phyloP scores from a whole-genome alignment of 116 monocot genomes.

The Trichopus zeylanicus region DNA sequence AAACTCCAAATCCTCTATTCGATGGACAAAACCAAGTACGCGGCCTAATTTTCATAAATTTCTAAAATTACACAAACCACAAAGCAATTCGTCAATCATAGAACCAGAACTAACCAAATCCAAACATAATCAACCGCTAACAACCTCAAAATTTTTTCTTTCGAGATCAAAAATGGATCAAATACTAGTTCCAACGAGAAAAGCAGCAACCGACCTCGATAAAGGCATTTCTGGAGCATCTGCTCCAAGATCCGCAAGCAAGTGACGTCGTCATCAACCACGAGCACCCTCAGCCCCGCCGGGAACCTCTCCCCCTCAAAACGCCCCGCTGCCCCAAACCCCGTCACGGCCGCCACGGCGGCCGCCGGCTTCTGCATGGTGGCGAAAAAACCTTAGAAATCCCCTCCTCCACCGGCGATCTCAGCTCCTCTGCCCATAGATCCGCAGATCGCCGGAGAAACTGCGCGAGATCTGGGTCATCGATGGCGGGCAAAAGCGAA shows the following conservation, averaged over 20 bases:
- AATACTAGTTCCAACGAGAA: no score
- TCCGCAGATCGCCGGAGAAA: not conserved
- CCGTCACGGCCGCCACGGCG: conserved; percentile 8
- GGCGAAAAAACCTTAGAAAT: not conserved
- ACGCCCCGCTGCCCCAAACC: conserved; percentile 2
- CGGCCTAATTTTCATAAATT: not conserved
- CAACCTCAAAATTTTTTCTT: not conserved
- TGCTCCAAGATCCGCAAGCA: conserved; percentile 39
- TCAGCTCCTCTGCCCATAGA: not conserved
- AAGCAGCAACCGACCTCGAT: conserved; percentile 21
- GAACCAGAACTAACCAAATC: not conserved
- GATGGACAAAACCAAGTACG: no score
- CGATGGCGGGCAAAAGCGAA: not conserved
- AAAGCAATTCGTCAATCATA: no score
- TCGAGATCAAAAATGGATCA: no score
- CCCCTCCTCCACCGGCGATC: not conserved
- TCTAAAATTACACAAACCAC: not conserved
- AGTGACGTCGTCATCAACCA: conserved; percentile 57
- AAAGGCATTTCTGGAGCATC: conserved; percentile 52
- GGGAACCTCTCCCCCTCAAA: conserved; percentile 37
- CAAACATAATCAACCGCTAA: not conserved
- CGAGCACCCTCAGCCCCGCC: conserved; percentile 54
- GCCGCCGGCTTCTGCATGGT: conserved; percentile 1
- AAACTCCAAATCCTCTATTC: no score
- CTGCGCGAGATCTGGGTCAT: not conserved